Evolutionary conservation across 2,329 filamentous ascomycete genomes (phyloP).

Genomic region (Verticillium zaregamsianum): DNA sequence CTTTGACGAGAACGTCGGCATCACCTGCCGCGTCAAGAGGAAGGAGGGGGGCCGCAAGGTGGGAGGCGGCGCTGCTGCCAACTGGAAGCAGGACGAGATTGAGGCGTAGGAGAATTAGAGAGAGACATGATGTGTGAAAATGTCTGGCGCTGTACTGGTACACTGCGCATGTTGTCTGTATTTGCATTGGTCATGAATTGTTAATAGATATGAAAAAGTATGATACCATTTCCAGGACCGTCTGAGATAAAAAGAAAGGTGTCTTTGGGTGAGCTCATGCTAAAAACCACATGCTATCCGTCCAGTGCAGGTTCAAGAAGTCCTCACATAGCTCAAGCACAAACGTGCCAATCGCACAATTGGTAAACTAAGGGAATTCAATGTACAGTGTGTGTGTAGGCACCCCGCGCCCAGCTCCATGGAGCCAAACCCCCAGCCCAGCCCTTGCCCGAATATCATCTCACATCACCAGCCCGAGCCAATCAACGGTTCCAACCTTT

Average conservation of each 20-base stretch:
- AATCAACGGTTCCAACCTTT: neutral
- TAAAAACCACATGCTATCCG: no score
- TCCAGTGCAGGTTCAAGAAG: neutral
- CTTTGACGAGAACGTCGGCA: constrained; percentile 79
- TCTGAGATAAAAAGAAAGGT: no score
- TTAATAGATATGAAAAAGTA: neutral
- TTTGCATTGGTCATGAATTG: neutral
- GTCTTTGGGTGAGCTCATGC: no score
- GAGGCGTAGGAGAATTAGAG: constrained; percentile 42
- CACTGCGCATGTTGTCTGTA: neutral
- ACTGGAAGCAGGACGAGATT: constrained; percentile 67
- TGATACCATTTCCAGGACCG: neutral
- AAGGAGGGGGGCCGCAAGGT: constrained; percentile 68
- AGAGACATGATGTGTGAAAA: no score
- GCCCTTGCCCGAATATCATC: neutral
- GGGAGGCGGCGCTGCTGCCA: constrained; percentile 35
- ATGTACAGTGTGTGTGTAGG: neutral
- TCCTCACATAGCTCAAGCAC: neutral
- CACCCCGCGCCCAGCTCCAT: neutral
- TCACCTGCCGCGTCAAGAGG: constrained; percentile 91
- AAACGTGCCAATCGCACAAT: neutral
- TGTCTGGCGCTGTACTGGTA: neutral
- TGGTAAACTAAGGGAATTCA: neutral
- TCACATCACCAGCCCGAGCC: neutral
- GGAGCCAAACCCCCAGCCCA: neutral